A percentile compares a stretch with the other conserved stretches of the same genome.
Conservation (phyloP, 169 alveolate genomes). For the Cryptosporidium meleagridis region DNA sequence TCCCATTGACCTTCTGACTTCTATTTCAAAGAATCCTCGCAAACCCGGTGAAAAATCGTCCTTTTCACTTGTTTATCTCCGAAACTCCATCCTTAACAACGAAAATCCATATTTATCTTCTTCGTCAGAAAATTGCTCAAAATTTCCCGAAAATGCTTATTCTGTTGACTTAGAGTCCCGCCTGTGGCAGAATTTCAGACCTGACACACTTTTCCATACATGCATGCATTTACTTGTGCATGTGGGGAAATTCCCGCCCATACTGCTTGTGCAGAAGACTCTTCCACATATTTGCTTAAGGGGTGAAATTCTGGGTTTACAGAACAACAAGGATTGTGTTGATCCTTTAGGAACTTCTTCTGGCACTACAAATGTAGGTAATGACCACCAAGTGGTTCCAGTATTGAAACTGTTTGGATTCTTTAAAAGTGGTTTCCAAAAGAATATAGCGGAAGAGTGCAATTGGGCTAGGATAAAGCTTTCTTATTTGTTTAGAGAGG, state of each 20-base stretch:
- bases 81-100: neutral
- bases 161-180: neutral
- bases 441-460: neutral
- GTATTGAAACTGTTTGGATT: slow-evolving; percentile 12
- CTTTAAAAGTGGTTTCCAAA: slow-evolving; percentile 1
- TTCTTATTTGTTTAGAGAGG: neutral
- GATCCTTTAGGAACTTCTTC: neutral
- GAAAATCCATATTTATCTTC: neutral
- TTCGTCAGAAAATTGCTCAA: neutral
- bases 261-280: neutral
- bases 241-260: slow-evolving; percentile 43
- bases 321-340: neutral
- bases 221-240: slow-evolving; percentile 20
- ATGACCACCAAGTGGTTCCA: slow-evolving; percentile 4
- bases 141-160: neutral
- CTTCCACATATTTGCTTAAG: slow-evolving; percentile 10
- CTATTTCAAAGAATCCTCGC: neutral
- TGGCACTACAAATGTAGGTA: neutral
- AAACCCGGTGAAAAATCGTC: neutral
- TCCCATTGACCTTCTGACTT: neutral
- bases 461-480: slow-evolving; percentile 22
- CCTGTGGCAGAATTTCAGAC: neutral
- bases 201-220: neutral
- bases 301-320: neutral
- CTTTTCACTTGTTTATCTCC: neutral